phyloP scores from a whole-genome alignment of 2,329 filamentous ascomycete species.

The Eutypa lata region DNA sequence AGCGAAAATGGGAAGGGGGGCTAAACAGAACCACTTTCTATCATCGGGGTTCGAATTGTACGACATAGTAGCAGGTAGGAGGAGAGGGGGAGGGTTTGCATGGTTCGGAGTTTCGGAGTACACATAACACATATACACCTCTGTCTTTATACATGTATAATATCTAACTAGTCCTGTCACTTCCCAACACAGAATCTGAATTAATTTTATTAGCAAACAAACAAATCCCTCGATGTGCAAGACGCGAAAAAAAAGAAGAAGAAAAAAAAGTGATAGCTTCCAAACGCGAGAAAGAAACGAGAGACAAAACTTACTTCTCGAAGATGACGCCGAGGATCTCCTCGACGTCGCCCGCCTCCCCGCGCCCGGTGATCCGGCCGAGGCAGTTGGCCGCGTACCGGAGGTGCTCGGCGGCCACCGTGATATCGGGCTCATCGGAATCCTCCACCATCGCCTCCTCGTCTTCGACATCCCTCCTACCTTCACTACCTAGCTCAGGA shows the following conservation, averaged over 20 bases:
- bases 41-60: no score
- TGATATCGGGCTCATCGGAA: constrained; percentile 68
- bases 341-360: constrained; percentile 85
- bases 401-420: constrained; percentile 85
- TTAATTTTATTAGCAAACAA: constrained; percentile 9
- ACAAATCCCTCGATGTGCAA: no score
- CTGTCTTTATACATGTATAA: constrained; percentile 1
- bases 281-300: no score
- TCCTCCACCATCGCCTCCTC: constrained; percentile 23
- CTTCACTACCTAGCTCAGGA: no score
- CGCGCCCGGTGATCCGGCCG: constrained; percentile 83
- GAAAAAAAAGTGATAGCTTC: no score
- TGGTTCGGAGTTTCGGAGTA: no score
- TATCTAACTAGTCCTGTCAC: constrained; percentile 30
- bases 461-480: no score
- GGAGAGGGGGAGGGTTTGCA: no score
- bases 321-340: constrained; percentile 96
- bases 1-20: no score
- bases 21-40: no score
- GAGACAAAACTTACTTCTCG: constrained; percentile 70
- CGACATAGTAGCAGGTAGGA: no score
- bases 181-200: constrained; percentile 56
- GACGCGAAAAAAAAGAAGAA: constrained; percentile 3
- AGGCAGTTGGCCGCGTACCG: constrained; percentile 76
- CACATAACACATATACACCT: neutral